Percentiles rank a stretch among this genome's conserved stretches.
phyloP scores from a whole-genome alignment of 2,329 filamentous ascomycete genomes.

The Rosellinia necatrix region DNA sequence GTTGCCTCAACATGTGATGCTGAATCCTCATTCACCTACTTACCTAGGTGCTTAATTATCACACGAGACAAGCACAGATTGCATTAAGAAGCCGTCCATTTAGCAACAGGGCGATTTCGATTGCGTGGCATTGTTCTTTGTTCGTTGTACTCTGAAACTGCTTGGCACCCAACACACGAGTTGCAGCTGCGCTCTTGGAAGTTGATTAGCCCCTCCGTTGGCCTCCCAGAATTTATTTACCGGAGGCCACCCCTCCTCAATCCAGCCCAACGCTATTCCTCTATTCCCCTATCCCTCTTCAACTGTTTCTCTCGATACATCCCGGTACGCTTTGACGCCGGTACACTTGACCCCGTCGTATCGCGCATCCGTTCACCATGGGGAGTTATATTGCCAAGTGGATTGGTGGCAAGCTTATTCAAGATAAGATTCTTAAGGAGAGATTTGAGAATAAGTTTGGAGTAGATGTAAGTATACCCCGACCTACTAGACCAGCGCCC shows the following conservation, averaged over 20 bases:
- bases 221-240: not conserved
- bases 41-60: not conserved
- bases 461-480: conserved; percentile 17
- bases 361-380: conserved; percentile 14
- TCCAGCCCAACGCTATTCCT: not conserved
- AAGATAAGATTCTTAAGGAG: conserved; percentile 30
- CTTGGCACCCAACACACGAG: conserved; percentile 3
- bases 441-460: conserved; percentile 28
- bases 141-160: conserved; percentile 7
- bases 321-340: too few species aligned
- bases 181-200: not conserved
- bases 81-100: not conserved
- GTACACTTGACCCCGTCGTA: not conserved
- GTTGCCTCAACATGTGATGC: not conserved
- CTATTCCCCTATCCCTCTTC: too few species aligned
- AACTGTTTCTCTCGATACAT: too few species aligned
- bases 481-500: conserved; percentile 28
- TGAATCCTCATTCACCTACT: too few species aligned
- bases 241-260: not conserved
- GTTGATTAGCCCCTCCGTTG: not conserved
- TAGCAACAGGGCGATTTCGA: too few species aligned
- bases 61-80: not conserved
- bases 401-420: conserved; percentile 26
- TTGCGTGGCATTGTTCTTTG: not conserved
- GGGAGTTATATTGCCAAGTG: conserved; percentile 22